Evolutionary conservation across 192 early-diverging fungal genomes (phyloP).

Genomic region (Thamnidium elegans): DNA sequence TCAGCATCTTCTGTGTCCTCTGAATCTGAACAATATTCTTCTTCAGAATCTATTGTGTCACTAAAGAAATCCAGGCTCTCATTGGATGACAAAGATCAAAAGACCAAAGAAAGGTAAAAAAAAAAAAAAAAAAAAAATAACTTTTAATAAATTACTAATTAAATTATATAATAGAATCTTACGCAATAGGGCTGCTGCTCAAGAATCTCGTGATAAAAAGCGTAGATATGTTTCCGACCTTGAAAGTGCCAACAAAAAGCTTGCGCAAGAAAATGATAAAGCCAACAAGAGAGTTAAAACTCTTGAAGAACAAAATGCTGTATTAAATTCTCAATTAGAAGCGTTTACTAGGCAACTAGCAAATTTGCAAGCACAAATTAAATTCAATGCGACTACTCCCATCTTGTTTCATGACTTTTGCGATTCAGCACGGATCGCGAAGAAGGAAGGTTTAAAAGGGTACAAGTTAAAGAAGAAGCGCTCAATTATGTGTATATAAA

Average conservation of each 20-base stretch:
- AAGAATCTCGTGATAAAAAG: slow-evolving; percentile 77
- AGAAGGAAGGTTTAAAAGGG: slow-evolving; percentile 1
- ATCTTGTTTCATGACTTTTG: slow-evolving; percentile 46
- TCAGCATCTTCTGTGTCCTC: neutral
- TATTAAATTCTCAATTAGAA: slow-evolving; percentile 32
- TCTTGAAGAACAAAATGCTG: slow-evolving; percentile 49
- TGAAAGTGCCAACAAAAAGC: slow-evolving; percentile 48
- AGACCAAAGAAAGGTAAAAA: slow-evolving; percentile 32
- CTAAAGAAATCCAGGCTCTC: slow-evolving; percentile 18
- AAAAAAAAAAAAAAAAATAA: no score
- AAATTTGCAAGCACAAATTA: slow-evolving; percentile 39
- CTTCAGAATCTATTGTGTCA: neutral
- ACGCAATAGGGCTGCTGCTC: slow-evolving; percentile 70
- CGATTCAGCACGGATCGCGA: slow-evolving; percentile 52
- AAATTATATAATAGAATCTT: slow-evolving; percentile 54
- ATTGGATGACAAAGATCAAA: slow-evolving; percentile 33
- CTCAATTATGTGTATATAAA: slow-evolving; percentile 6
- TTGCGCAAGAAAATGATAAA: slow-evolving; percentile 49
- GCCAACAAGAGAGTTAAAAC: slow-evolving; percentile 47
- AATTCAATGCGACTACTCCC: slow-evolving; percentile 33
- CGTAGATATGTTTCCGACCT: slow-evolving; percentile 60
- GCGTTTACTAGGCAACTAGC: slow-evolving; percentile 33
- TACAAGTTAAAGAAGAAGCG: neutral
- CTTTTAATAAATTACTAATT: no score
- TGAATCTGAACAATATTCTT: neutral